phyloP scores from a whole-genome alignment of 2,329 filamentous ascomycete species.

The Neofusicoccum ribis region DNA sequence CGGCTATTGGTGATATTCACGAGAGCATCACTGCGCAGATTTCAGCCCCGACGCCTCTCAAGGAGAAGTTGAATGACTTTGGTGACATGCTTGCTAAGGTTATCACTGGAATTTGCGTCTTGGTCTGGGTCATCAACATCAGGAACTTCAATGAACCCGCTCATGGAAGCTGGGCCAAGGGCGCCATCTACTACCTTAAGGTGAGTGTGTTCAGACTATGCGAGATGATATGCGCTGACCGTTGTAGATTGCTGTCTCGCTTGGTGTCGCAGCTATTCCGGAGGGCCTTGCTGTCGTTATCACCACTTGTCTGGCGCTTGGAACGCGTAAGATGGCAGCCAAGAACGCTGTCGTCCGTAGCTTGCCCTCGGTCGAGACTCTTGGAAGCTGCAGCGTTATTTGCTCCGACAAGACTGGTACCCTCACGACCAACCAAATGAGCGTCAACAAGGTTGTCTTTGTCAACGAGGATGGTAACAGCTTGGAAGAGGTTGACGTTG shows the following conservation, averaged over 20 bases:
- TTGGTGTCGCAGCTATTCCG: conserved; percentile 95
- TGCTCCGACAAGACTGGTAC: conserved; percentile 99
- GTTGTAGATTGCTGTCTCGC: conserved; percentile 80
- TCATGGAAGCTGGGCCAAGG: conserved; percentile 92
- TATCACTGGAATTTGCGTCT: conserved; percentile 92
- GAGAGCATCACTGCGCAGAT: conserved; percentile 98
- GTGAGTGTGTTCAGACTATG: conserved; percentile 22
- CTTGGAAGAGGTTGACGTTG: conserved; percentile 83
- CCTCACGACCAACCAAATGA: conserved; percentile 98
- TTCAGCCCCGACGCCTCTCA: conserved; percentile 92
- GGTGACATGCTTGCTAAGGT: conserved; percentile 96
- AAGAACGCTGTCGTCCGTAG: conserved; percentile 98
- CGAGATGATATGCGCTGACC: neutral
- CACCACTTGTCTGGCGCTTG: conserved; percentile 94
- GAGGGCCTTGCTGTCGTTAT: conserved; percentile 98
- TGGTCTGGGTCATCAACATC: conserved; percentile 98
- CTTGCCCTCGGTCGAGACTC: conserved; percentile 92
- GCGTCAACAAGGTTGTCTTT: conserved; percentile 88
- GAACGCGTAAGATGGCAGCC: conserved; percentile 96
- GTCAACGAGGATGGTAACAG: conserved; percentile 71
- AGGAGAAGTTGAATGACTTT: conserved; percentile 98
- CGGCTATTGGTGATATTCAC: conserved; percentile 97
- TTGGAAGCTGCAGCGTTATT: conserved; percentile 98
- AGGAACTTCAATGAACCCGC: conserved; percentile 94
- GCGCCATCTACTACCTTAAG: conserved; percentile 98